A percentile compares a stretch with the other conserved stretches of the same genome.
These are phyloP conservation scores for Aspergillus udagawae DNA, from an alignment of 2,329 filamentous ascomycete species.

Conservation along the genomic window DNA sequence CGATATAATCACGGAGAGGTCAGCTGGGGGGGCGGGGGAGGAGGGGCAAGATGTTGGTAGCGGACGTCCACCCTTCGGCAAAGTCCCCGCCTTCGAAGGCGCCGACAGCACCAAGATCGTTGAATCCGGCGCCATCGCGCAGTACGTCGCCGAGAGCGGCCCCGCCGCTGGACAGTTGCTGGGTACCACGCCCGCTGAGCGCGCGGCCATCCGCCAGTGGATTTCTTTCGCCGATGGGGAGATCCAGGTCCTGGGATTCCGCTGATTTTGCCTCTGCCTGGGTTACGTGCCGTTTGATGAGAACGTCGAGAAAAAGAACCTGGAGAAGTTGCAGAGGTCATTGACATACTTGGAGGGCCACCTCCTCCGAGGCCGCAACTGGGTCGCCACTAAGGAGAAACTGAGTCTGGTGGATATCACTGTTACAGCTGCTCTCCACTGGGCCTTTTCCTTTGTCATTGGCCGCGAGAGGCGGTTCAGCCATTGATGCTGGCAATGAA, in stretches of 20 bases:
- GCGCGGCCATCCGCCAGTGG: conserved; percentile 47
- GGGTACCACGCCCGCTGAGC: conserved; percentile 39
- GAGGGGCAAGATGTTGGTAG: too few species aligned
- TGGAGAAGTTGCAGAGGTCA: conserved; percentile 18
- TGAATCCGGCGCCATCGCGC: conserved; percentile 48
- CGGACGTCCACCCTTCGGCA: conserved; percentile 39
- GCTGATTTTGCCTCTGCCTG: conserved; percentile 18
- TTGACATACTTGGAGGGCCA: conserved; percentile 17
- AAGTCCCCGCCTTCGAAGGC: conserved; percentile 48
- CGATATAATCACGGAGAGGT: too few species aligned
- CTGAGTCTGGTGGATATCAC: conserved; percentile 26
- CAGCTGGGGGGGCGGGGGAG: too few species aligned
- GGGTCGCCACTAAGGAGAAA: conserved; percentile 18
- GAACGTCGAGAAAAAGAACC: conserved; percentile 11
- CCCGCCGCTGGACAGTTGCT: conserved; percentile 44
- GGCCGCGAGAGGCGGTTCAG: conserved; percentile 22
- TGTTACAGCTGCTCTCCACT: conserved; percentile 20
- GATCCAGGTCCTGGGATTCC: conserved; percentile 15
- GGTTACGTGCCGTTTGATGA: conserved; percentile 18
- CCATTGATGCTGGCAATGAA: too few species aligned
- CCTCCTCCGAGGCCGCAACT: conserved; percentile 15
- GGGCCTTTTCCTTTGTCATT: conserved; percentile 22
- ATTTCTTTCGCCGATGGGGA: conserved; percentile 39
- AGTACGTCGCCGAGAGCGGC: conserved; percentile 46
- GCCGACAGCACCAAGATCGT: conserved; percentile 46